Percentiles rank a stretch among this genome's conserved stretches.
Evolutionary conservation across 176 grass and related monocot genomes (phyloP).

Genomic region (Guadua angustifolia): DNA sequence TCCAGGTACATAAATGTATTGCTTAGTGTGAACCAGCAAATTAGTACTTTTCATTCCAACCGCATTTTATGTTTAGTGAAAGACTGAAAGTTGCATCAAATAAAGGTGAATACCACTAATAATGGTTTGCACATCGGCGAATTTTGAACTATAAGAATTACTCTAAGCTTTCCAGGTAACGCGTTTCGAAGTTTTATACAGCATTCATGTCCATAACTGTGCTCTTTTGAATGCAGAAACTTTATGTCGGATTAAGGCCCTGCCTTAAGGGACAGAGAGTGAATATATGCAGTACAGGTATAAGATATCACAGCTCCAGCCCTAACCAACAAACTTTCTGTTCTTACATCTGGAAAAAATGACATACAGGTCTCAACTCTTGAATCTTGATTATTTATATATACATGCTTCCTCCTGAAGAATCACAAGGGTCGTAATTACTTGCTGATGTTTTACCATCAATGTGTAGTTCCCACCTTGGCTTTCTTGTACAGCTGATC

Average conservation of each 20-base stretch:
- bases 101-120: too few species aligned
- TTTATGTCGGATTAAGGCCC: not conserved
- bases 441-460: slow-evolving; percentile 3
- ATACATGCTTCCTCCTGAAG: slow-evolving; percentile 26
- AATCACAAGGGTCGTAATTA: slow-evolving; percentile 19
- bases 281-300: too few species aligned
- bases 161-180: too few species aligned
- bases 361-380: not conserved
- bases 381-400: slow-evolving; percentile 25
- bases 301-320: not conserved
- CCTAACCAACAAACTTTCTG: slow-evolving; percentile 1
- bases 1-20: not conserved
- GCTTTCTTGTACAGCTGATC: slow-evolving; percentile 65
- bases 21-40: not conserved
- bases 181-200: not conserved
- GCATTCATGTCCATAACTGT: not conserved
- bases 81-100: not conserved
- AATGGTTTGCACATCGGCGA: too few species aligned
- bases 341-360: slow-evolving; percentile 1
- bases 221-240: not conserved
- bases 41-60: not conserved
- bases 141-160: too few species aligned
- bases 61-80: not conserved
- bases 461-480: slow-evolving; percentile 46
- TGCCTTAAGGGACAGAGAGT: not conserved